phyloP scores from a whole-genome alignment of 2,329 filamentous ascomycete species.

The Penicillium sp. region DNA sequence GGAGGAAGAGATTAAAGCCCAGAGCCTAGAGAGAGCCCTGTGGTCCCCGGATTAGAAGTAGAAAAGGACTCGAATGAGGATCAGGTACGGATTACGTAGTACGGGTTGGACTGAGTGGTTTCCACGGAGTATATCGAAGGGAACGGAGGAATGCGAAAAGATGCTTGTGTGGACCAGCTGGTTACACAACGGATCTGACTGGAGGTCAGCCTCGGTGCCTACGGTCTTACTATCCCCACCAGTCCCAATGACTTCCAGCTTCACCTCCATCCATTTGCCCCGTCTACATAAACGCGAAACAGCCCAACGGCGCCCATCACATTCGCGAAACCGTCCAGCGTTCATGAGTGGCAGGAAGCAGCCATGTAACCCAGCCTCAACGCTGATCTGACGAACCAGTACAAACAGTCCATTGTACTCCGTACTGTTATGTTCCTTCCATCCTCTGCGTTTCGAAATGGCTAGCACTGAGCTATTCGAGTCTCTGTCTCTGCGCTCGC shows the following conservation, averaged over 20 bases:
- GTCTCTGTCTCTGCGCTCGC: too few relatives aligned
- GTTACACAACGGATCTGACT: conserved; percentile 13
- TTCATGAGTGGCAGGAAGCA: conserved; percentile 6
- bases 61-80: not conserved
- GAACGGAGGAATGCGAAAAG: not conserved
- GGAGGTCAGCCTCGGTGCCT: not conserved
- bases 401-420: not conserved
- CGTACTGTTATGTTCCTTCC: conserved; percentile 6
- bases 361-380: not conserved
- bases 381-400: conserved; percentile 8
- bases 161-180: not conserved
- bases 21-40: not conserved
- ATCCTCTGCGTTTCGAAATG: not conserved
- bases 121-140: conserved; percentile 22
- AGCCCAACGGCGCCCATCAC: conserved; percentile 34
- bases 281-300: conserved; percentile 40
- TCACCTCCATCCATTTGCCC: conserved; percentile 13
- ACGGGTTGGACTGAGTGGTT: conserved; percentile 14
- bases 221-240: not conserved
- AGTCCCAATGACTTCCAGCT: conserved; percentile 4
- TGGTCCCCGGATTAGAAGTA: not conserved
- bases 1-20: not conserved
- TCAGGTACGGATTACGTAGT: conserved; percentile 17
- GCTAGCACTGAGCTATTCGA: too few relatives aligned
- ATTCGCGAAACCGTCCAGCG: conserved; percentile 1